Conservation (phyloP, 2,329 filamentous ascomycete genomes). For the Cladobotryum protrusum region DNA sequence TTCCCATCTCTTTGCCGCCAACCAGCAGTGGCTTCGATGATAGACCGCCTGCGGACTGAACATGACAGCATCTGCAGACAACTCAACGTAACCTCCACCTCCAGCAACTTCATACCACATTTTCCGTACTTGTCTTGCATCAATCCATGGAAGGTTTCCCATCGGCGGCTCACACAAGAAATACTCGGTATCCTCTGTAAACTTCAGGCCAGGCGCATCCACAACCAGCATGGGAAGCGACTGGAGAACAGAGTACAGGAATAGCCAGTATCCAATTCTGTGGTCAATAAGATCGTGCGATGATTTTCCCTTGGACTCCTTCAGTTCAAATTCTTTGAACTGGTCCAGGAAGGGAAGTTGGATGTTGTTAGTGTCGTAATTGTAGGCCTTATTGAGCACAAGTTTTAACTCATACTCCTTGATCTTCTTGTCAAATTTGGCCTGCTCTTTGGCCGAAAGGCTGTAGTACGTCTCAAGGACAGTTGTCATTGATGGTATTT, state of each 20-base stretch:
- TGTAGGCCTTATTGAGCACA: constrained; percentile 75
- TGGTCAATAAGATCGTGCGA: constrained; percentile 64
- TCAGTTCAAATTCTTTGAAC: constrained; percentile 66
- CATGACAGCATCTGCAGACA: constrained; percentile 54
- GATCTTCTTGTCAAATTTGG: constrained; percentile 64
- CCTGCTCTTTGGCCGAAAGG: constrained; percentile 66
- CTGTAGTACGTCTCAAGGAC: constrained; percentile 59
- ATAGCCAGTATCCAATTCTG: constrained; percentile 73
- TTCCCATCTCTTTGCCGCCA: constrained; percentile 47
- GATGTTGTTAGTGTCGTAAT: constrained; percentile 59
- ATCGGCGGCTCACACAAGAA: constrained; percentile 73
- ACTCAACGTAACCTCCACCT: constrained; percentile 49
- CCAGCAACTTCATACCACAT: constrained; percentile 73
- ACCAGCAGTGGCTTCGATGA: constrained; percentile 52
- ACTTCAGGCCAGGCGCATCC: constrained; percentile 64
- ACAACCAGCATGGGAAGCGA: constrained; percentile 71
- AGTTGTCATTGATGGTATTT: constrained; percentile 62
- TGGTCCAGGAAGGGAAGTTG: constrained; percentile 59
- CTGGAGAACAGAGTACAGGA: constrained; percentile 72
- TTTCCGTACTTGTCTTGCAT: constrained; percentile 56
- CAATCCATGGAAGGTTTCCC: constrained; percentile 68
- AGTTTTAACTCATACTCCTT: constrained; percentile 72
- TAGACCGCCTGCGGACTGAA: constrained; percentile 57
- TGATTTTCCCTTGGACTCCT: constrained; percentile 57
- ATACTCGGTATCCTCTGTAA: constrained; percentile 69